phyloP scores from a whole-genome alignment of 2,329 filamentous ascomycete species.

The Capronia americana region DNA sequence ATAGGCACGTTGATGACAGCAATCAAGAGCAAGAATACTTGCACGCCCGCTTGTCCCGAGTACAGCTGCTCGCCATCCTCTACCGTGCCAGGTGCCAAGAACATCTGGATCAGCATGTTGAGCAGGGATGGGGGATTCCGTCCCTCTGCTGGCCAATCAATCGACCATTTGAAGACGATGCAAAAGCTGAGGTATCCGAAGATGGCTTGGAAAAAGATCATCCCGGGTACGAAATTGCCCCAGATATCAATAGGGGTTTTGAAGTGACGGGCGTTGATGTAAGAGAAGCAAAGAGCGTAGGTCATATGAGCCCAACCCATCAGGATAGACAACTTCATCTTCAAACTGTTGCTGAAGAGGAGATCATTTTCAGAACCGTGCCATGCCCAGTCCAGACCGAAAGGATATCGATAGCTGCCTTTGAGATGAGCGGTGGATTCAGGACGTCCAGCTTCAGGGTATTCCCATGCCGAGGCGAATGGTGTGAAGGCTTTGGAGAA shows the following conservation, averaged over 20 bases:
- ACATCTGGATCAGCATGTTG: conserved; percentile 99
- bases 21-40: conserved; percentile 78
- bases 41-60: conserved; percentile 74
- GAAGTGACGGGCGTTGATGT: conserved; percentile 93
- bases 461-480: conserved; percentile 90
- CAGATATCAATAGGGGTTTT: conserved; percentile 94
- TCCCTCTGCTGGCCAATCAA: conserved; percentile 78
- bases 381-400: conserved; percentile 96
- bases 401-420: conserved; percentile 84
- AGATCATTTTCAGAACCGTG: conserved; percentile 94
- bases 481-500: conserved; percentile 93
- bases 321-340: conserved; percentile 99
- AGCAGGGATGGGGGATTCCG: conserved; percentile 81
- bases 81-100: conserved; percentile 80
- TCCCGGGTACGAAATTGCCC: conserved; percentile 95
- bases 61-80: conserved; percentile 75
- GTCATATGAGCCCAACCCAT: conserved; percentile 95
- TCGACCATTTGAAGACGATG: conserved; percentile 96
- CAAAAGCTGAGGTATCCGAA: conserved; percentile 95
- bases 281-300: conserved; percentile 91
- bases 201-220: conserved; percentile 99
- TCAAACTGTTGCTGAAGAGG: conserved; percentile 96
- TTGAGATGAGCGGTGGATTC: conserved; percentile 72
- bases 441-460: conserved; percentile 72
- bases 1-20: conserved; percentile 88